phyloP scores from a whole-genome alignment of 768 basidiomycete genomes.

The Suillus variegatus region DNA sequence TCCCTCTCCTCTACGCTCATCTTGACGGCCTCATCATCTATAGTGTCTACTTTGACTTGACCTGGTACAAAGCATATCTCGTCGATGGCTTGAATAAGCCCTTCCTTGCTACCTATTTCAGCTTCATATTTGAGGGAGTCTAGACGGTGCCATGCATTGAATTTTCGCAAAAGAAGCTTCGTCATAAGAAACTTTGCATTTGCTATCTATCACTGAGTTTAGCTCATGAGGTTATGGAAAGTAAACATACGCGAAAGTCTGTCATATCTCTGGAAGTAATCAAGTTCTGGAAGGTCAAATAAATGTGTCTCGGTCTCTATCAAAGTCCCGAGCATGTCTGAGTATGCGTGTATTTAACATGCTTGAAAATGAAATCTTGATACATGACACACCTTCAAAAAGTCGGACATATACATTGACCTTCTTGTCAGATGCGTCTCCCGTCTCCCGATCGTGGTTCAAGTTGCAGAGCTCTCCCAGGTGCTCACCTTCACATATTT shows the following conservation, averaged over 20 bases:
- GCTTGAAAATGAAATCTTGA: not conserved
- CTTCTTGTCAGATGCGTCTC: not conserved
- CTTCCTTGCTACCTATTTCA: conserved; percentile 41
- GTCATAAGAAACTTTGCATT: conserved; percentile 62
- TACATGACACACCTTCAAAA: conserved; percentile 29
- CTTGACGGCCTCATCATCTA: not conserved
- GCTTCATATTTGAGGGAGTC: conserved; percentile 42
- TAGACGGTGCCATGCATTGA: conserved; percentile 54
- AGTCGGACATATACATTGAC: conserved; percentile 27
- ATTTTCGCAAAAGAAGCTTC: conserved; percentile 62
- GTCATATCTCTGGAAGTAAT: conserved; percentile 42
- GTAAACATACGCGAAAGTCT: conserved; percentile 50
- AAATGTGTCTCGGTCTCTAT: conserved; percentile 51
- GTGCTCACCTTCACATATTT: conserved; percentile 7
- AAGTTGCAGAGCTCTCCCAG: conserved; percentile 11
- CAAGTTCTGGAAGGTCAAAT: conserved; percentile 50
- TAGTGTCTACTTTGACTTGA: conserved; percentile 8
- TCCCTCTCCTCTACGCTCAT: not conserved
- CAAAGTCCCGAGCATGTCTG: conserved; percentile 61
- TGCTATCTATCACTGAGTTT: conserved; percentile 37
- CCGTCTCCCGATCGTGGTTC: not conserved
- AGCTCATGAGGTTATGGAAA: not conserved
- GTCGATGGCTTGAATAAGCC: conserved; percentile 43
- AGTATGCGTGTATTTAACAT: not conserved
- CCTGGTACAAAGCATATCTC: conserved; percentile 37